Percentiles rank a stretch among this genome's conserved stretches.
Evolutionary conservation across 2,329 filamentous ascomycete species (phyloP).

Genomic region (Ascochyta clinopodiicola): DNA sequence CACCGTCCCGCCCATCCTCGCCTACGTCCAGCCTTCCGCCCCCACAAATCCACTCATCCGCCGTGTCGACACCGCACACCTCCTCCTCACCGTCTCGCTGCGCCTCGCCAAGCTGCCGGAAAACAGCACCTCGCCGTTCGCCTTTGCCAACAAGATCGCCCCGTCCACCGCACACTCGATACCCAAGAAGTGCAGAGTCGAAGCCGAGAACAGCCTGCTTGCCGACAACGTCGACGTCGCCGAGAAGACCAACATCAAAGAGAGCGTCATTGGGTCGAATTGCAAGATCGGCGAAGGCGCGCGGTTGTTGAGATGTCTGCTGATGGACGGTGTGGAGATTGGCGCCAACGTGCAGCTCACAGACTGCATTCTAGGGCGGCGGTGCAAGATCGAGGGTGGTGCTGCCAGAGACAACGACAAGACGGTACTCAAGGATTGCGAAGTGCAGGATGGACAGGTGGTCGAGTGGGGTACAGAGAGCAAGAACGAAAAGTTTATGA

Average conservation of each 20-base stretch:
- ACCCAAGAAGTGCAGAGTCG: conserved; percentile 80
- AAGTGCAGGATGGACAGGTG: conserved; percentile 85
- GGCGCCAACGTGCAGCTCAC: conserved; percentile 85
- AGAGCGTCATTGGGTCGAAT: conserved; percentile 84
- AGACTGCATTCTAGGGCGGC: conserved; percentile 82
- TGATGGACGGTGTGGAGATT: conserved; percentile 91
- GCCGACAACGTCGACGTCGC: conserved; percentile 89
- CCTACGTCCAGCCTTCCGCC: conserved; percentile 76
- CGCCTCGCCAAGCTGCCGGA: conserved; percentile 84
- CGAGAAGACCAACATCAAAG: conserved; percentile 90
- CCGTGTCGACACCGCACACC: conserved; percentile 83
- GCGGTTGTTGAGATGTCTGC: conserved; percentile 81
- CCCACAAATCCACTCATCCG: conserved; percentile 72
- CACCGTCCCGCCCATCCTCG: conserved; percentile 75
- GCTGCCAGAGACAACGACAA: conserved; percentile 55
- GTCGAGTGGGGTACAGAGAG: conserved; percentile 74
- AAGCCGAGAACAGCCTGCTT: conserved; percentile 79
- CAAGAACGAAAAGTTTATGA: conserved; percentile 69
- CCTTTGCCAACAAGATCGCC: conserved; percentile 79
- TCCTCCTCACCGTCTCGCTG: conserved; percentile 82
- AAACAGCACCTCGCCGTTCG: conserved; percentile 68
- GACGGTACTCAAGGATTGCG: conserved; percentile 79
- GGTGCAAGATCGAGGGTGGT: conserved; percentile 82
- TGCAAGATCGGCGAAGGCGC: conserved; percentile 88
- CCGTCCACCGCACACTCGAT: conserved; percentile 74